Evolutionary conservation across 2,329 filamentous ascomycete species (phyloP), one percentile per base, ranked within the genome.

Genomic region (Rhytidhysteron rufulum): DNA sequence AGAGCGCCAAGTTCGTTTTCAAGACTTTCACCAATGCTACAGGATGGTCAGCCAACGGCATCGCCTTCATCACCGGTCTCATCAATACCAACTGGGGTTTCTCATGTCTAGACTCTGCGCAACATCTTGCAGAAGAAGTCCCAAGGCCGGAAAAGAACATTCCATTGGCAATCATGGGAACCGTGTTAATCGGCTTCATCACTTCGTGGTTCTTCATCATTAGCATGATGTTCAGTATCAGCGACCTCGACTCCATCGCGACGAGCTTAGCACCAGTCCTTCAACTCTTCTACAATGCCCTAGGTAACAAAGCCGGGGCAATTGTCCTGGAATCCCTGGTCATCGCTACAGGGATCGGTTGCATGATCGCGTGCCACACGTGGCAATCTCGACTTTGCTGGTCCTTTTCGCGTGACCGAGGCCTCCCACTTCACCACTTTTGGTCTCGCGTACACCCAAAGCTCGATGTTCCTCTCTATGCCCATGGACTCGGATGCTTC

Each of bases 21-120:
- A 58, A 54, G 27, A 75, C 70, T 2, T 77, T 71, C 65, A 69
- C 74, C 39, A 77, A 77, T 49, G 70, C 74, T 34, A 77, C 74
- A 0, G 73, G 74, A 10, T 77, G 74, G 74, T 57, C 69, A 24
- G 71, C 68, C 40, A 68, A 41, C 4, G 44, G 36, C 42, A 42
- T 47, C 30, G 43, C 41, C 34, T 47, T 44, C 34, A 44, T 44
- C 38, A 43, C 55, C 11, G 67, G 66, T 2, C 50, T 68, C 30
- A 44, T 69, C 2, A 61, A 61, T 2, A 56, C 59, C 5, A 60
- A 60, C 1, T 38, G 35, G 35, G 35, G 35, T 13, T 38, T 40
- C 3, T 10, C 36, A 69, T 69, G 68, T 7, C 69, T 71, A 39
- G 69, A 73, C 30, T 61, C 66, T 4, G 65, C 62, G 15, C 58